Evolutionary conservation across 2,329 filamentous ascomycete species (phyloP), one percentile per base, ranked within the genome.

Genomic region (Arthroderma sp.): DNA sequence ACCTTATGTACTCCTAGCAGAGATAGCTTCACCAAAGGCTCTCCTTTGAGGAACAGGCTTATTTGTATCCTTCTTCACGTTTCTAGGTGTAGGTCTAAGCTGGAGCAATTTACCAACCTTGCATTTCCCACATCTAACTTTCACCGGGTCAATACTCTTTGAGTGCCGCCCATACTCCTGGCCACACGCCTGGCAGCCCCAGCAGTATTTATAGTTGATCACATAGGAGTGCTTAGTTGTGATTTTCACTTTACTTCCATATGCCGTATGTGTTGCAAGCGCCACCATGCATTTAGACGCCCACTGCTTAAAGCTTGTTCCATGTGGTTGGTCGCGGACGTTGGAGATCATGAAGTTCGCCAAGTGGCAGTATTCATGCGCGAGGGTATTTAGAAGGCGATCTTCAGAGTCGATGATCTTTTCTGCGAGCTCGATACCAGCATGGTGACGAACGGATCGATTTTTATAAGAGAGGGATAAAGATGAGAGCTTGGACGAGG

Each of bases 301-400:
- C 77, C 86, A 94, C 1, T 63, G 58, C 61, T 93, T 88, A 72
- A 95, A 95, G 54, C 85, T 82, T 8, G 75, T 73, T 22, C 88
- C 88, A 59, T 95, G 88, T 0, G 87, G 85, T 49, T 84, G 81
- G 45, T 78, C 80, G 37, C 77, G 80, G 32, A 88, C 69, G 32
- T 80, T 78, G 40, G 74, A 81, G 50, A 96, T 70, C 78, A 96
- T 93, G 62, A 89, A 95, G 55, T 87, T 94, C 37, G 85, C 81
- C 1, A 96, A 68, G 58, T 98, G 91, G 61, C 91, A 96, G 67
- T 91, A 96, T 56, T 98, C 91, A 61, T 98, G 91, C 0, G 89
- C 86, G n/a, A 96, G 67, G 0, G 91, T 87, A 61, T 95, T 95
- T 50, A 91, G 73, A 1, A 96, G 73, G 3, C 85, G 78, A 47